Conservation (phyloP, 108 stramenopile species). For the Cyclotella sp. region DNA sequence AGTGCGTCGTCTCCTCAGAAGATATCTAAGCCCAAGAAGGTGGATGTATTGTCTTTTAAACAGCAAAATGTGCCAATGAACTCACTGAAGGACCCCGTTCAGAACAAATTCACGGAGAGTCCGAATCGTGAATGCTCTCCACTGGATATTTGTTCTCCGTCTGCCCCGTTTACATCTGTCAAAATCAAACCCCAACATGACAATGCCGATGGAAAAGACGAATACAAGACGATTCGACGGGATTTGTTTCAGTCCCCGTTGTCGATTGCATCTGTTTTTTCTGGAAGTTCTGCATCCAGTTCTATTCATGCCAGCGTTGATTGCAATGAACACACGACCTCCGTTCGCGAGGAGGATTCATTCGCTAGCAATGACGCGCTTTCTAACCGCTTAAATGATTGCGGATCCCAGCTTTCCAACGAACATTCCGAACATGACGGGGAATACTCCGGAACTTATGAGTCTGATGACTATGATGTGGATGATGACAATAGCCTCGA, state of each 20-base stretch:
- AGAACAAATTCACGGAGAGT: not conserved
- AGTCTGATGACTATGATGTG: too few relatives aligned
- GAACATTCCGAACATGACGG: too few relatives aligned
- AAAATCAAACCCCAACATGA: constrained; percentile 3
- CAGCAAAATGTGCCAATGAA: not conserved
- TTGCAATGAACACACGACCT: not conserved
- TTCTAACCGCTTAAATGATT: too few relatives aligned
- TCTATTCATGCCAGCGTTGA: not conserved
- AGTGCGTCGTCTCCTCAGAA: too few relatives aligned
- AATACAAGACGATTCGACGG: not conserved
- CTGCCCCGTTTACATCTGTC: constrained; percentile 3
- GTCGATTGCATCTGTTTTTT: not conserved
- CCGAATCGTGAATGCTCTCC: not conserved
- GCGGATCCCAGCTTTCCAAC: too few relatives aligned
- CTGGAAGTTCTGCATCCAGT: not conserved
- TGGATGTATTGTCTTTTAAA: too few relatives aligned
- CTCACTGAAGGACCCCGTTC: not conserved
- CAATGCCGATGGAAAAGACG: not conserved
- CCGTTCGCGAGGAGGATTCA: not conserved
- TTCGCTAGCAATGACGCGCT: not conserved
- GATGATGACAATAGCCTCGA: too few relatives aligned
- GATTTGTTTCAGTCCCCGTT: not conserved
- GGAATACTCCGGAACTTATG: too few relatives aligned
- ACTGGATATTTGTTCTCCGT: not conserved
- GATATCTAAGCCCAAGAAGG: too few relatives aligned